Conservation (phyloP, 345 rosid genomes). For the Corchorus olitorius region DNA sequence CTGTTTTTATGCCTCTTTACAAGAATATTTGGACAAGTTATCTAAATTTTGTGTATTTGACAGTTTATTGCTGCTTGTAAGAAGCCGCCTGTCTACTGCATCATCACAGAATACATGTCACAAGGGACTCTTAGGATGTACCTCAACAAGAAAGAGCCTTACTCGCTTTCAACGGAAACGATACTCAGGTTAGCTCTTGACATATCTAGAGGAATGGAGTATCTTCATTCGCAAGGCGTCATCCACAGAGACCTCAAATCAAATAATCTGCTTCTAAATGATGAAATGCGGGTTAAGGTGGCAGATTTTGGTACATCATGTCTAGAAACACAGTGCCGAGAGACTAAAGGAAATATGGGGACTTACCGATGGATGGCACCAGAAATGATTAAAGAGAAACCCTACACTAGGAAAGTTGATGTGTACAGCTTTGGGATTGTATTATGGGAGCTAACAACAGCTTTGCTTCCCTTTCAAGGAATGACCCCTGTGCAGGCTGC, state of each 20-base stretch:
- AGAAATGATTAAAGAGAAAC: slow-evolving; percentile 96
- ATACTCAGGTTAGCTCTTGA: slow-evolving; percentile 88
- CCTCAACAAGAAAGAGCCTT: slow-evolving; percentile 96
- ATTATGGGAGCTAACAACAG: slow-evolving; percentile 97
- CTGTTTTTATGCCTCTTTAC: neutral
- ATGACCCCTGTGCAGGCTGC: slow-evolving; percentile 99
- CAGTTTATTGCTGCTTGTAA: slow-evolving; percentile 99
- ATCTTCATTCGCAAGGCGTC: slow-evolving; percentile 97
- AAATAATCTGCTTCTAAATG: slow-evolving; percentile 84
- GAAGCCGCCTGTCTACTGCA: slow-evolving; percentile 97
- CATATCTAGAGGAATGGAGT: slow-evolving; percentile 99
- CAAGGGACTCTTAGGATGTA: slow-evolving; percentile 98
- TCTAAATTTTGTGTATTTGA: slow-evolving; percentile 24
- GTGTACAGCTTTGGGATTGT: slow-evolving; percentile 98
- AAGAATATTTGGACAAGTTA: neutral
- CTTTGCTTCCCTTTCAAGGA: slow-evolving; percentile 98
- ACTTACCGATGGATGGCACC: slow-evolving; percentile 99
- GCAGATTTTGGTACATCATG: slow-evolving; percentile 98
- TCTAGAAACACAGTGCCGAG: slow-evolving; percentile 87
- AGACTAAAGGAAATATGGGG: slow-evolving; percentile 93
- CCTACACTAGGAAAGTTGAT: slow-evolving; percentile 89
- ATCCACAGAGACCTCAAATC: slow-evolving; percentile 97
- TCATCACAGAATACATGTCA: slow-evolving; percentile 98
- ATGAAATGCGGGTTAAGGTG: slow-evolving; percentile 95
- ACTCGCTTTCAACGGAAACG: slow-evolving; percentile 89